Base-by-base conservation (phyloP, 768 basidiomycete genomes). In the Fistulinella prunicolor region DNA sequence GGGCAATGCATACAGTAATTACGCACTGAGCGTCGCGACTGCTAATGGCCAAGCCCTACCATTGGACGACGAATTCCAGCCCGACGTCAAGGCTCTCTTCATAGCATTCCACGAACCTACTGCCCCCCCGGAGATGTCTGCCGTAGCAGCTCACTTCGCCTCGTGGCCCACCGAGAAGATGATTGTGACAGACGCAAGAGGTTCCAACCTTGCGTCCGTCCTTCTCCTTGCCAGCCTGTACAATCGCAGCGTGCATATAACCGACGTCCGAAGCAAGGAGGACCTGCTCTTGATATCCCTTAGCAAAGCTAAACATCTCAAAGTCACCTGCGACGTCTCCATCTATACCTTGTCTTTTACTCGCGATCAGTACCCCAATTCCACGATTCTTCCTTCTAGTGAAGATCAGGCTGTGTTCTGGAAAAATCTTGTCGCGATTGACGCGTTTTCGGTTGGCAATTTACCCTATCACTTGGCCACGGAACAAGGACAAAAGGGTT, bases 251-350 rank as follows among this genome's bases (percentile, higher is more conserved):
- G 80, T 98, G 9, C 96, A 99, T 65, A 79, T 98, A 55, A 90
- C 90, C 9, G 89, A 94, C 58, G 90, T 98, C 26, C 83, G 84
- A 52, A 86, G 77, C 53, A 78, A 80, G 55, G 92, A 94, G 46
- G 96, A 98, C 61, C 73, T 99, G 40, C 74, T 87, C 24, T 72
- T 99, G 49, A 97, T 99, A 63, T 85, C 88, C 3, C 76, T 99
- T 32, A 94, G 92, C 78, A 99, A 99, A 73, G 85, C 86, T 35
- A 94, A 93, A 73, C 76, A 88, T 12, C 80, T 98, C 58, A 88
- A 90, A 60, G 95, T 97, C 42, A 97, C 95, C 3, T 98, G 95
- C 67, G 96, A 99, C 58, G 91, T 96, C 26, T 85, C 94, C 13
- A 78, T 97, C 42, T 97, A 88, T 68, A 80, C 90, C 16, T 72